A percentile compares a stretch with the other conserved stretches of the same genome.
Evolutionary conservation across 129 eudicot genomes (phyloP).

Genomic region (Lactuca sativa): DNA sequence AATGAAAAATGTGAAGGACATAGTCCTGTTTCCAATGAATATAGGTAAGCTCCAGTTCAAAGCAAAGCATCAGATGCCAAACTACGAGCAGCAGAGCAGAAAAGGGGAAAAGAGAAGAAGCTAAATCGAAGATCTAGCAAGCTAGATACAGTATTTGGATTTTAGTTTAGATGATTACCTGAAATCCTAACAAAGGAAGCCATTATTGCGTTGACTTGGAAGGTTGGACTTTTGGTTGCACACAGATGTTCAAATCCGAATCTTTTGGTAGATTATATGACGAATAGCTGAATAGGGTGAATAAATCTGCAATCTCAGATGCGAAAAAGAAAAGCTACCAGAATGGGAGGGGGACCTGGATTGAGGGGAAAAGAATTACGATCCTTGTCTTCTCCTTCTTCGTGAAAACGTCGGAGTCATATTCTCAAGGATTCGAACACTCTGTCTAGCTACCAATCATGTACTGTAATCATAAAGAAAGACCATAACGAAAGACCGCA

Average conservation of each 20-base stretch:
- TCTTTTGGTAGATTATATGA: neutral
- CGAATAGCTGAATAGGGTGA: neutral
- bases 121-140: neutral
- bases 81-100: neutral
- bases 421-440: neutral
- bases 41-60: neutral
- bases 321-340: neutral
- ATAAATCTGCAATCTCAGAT: neutral
- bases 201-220: conserved; percentile 30
- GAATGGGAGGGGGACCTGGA: neutral
- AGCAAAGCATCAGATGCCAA: conserved; percentile 13
- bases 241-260: neutral
- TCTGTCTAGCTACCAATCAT: neutral
- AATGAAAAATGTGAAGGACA: neutral
- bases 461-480: neutral
- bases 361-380: neutral
- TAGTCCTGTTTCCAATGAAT: neutral
- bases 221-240: neutral
- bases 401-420: neutral
- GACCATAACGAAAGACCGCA: neutral
- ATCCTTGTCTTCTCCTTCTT: neutral
- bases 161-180: conserved; percentile 24
- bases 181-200: conserved; percentile 39
- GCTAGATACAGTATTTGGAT: neutral
- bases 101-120: neutral